Conservation (phyloP, 352 stramenopile species). For the Globisporangium solare region DNA sequence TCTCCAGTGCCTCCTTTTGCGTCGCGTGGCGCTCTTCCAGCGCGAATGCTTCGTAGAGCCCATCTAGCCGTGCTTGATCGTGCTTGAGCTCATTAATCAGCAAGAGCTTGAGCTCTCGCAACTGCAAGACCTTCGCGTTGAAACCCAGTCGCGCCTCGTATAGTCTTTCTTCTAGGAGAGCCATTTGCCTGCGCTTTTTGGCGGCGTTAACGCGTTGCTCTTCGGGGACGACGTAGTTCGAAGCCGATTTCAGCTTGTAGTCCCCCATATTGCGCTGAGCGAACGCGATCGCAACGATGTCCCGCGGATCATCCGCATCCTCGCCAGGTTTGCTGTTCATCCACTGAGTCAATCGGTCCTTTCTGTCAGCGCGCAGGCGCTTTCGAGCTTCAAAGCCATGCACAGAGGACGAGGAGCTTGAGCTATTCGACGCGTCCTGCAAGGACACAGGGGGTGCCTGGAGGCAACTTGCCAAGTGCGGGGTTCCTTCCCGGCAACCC, state of each 20-base stretch:
- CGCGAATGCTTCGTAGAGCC: conserved; percentile 42
- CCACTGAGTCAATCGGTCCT: conserved; percentile 58
- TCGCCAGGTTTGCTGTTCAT: conserved; percentile 74
- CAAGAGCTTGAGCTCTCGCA: conserved; percentile 86
- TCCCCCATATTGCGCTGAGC: conserved; percentile 88
- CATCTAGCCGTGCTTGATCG: conserved; percentile 45
- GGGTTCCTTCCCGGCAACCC: background rate
- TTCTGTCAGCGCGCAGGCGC: conserved; percentile 61
- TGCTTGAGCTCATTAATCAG: conserved; percentile 67
- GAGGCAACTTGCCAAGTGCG: conserved; percentile 7
- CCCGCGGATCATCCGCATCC: conserved; percentile 86
- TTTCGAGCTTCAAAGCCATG: conserved; percentile 85
- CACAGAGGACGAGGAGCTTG: conserved; percentile 13
- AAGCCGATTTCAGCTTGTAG: conserved; percentile 89
- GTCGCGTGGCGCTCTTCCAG: conserved; percentile 2
- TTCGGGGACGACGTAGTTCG: conserved; percentile 87
- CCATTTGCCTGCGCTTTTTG: conserved; percentile 88
- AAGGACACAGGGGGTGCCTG: conserved; percentile 17
- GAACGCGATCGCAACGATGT: conserved; percentile 88
- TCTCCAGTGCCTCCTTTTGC: conserved; percentile 17
- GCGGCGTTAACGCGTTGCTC: conserved; percentile 86
- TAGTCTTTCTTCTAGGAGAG: conserved; percentile 76
- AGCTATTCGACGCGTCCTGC: conserved; percentile 11
- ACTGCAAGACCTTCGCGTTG: conserved; percentile 87
- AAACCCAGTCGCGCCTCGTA: conserved; percentile 81